Conservation (phyloP, 2,329 filamentous ascomycete species). For the Fusarium phyllophilum region DNA sequence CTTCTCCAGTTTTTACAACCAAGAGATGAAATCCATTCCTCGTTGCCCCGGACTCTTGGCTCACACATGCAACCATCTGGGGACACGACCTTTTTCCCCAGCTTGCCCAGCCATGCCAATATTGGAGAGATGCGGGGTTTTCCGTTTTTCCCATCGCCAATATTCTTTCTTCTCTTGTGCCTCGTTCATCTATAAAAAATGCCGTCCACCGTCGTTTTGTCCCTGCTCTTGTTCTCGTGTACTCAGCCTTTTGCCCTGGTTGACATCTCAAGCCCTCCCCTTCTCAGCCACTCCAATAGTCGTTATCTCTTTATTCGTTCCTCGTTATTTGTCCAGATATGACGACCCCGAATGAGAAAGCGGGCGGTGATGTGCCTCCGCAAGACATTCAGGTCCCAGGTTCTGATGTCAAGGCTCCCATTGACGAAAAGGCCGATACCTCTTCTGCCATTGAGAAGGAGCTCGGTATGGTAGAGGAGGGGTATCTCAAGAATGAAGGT, state of each 20-base stretch:
- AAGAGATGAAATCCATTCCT: not conserved
- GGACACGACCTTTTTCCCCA: not conserved
- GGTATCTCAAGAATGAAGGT: not conserved
- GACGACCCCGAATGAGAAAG: not conserved
- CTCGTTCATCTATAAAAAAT: not conserved
- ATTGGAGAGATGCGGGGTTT: not conserved
- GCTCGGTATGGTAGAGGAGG: slow-evolving; percentile 3
- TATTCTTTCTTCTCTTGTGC: not conserved
- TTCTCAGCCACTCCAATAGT: not conserved
- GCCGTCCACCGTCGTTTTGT: not conserved
- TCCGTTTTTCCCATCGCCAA: not conserved
- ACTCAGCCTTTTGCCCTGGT: not conserved
- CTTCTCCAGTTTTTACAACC: not conserved
- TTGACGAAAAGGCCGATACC: not conserved
- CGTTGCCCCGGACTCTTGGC: slow-evolving; percentile 3
- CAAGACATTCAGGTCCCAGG: not conserved
- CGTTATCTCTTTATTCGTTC: not conserved
- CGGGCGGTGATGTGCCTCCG: not conserved
- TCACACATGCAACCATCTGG: not conserved
- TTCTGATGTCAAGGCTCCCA: not conserved
- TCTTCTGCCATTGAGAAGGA: slow-evolving; percentile 6
- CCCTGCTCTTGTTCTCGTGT: not conserved
- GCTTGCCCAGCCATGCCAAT: not conserved
- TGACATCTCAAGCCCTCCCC: not conserved
- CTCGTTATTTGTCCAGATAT: not conserved